These are phyloP conservation scores for Marasmius tenuissimus DNA, from an alignment of 1,284 basidiomycete genomes.

Conservation along the genomic window DNA sequence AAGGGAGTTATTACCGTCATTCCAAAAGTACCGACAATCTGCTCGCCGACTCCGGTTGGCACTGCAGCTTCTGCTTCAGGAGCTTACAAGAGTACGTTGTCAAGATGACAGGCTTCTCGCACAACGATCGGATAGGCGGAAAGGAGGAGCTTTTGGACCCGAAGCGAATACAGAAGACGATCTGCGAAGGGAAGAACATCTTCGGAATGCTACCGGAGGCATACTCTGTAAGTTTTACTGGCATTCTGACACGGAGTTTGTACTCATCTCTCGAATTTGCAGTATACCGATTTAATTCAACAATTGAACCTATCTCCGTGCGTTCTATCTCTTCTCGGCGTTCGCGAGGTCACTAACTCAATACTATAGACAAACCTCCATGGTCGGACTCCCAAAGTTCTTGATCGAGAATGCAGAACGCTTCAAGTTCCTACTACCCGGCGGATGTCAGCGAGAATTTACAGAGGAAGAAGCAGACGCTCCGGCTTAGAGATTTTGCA, in stretches of 20 bases:
- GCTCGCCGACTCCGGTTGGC: conserved; percentile 64
- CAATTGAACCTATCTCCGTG: conserved; percentile 53
- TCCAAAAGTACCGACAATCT: conserved; percentile 51
- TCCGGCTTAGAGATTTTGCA: no score
- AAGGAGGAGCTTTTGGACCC: conserved; percentile 50
- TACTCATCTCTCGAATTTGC: neutral
- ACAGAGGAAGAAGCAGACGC: neutral
- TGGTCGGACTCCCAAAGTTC: conserved; percentile 53
- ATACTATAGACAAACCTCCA: conserved; percentile 36
- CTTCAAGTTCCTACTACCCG: conserved; percentile 59
- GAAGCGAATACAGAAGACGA: conserved; percentile 53
- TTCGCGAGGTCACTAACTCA: conserved; percentile 1
- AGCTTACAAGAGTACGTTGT: conserved; percentile 57
- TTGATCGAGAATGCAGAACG: conserved; percentile 49
- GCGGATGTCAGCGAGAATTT: conserved; percentile 46
- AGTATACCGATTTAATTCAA: conserved; percentile 53
- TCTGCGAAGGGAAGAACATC: conserved; percentile 64
- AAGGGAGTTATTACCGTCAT: conserved; percentile 49
- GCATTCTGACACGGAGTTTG: conserved; percentile 5
- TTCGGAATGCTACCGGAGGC: conserved; percentile 71
- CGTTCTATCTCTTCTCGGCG: conserved; percentile 19
- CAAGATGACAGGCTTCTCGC: conserved; percentile 69
- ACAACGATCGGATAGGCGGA: conserved; percentile 65
- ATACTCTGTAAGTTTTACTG: conserved; percentile 40
- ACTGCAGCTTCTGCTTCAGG: conserved; percentile 67